Evolutionary conservation across 495 filamentous ascomycete genomes (phyloP), one percentile per base, ranked within the genome.

Genomic region (Oidiodendron maius): DNA sequence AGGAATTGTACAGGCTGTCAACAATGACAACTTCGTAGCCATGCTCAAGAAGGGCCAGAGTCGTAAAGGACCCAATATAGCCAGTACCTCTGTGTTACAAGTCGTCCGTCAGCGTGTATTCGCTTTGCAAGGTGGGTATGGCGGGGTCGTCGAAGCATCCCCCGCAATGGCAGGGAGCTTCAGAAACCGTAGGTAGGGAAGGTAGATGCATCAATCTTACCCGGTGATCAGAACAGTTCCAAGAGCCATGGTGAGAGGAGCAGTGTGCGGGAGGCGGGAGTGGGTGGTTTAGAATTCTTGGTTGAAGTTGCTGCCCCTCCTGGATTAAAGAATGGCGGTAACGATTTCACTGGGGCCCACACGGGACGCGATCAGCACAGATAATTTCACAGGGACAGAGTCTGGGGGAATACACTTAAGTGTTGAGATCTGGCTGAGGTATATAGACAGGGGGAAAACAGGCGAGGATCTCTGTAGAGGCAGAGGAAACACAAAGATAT

Each of bases 11-110:
- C 44, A 97, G 78, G 69, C 83, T 96, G 70, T 98, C 93, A 49
- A 89, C 82, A 48, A 98, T 86, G 56, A 98, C 84, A 42, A 98
- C 94, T 61, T 96, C 85, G 76, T 96, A 96, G 65, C 83, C 91
- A 60, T 91, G 86, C 59, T 95, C 75, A 54, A 98, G 86, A 17
- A 98, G 84, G 28, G 90, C 86, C 44, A 98, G 82, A 47, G 84
- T 72, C 44, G 93, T 98, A 78, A 97, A 97, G 34, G 93, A 98
- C 57, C 93, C 93, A 66, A 98, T 98, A 76, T 98, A 98, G 71
- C 93, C 93, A 49, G 89, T 93, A 56, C 93, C 93, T 73, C 93
- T 98, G 64, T 25, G 21, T 21, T 25, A 64, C 28, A 52, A 39
- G 36, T 47, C 26, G 12, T 30, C n/a, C n/a, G 43, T 45, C 13